Evolutionary conservation across 2,329 filamentous ascomycete species (phyloP), one percentile per base, ranked within the genome.

Genomic region (Fusarium domesticum): DNA sequence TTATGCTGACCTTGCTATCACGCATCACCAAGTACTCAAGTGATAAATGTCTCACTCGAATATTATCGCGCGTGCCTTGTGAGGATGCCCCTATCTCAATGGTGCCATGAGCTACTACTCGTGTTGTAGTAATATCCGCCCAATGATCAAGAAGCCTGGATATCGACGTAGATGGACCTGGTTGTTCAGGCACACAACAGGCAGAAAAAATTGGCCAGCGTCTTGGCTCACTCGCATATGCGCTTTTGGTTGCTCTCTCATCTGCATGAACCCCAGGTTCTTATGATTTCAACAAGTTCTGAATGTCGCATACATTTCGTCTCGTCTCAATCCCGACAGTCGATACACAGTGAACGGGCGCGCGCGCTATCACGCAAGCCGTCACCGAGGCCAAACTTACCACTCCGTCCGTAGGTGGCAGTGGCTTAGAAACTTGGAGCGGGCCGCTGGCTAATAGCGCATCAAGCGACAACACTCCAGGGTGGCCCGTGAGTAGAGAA

Each of bases 371-470:
- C 39, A 35, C 49, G 47, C 51, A 40, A 54, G 33, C 46, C 46
- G 53, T 43, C 44, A 41, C 32, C 46, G 18, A 56, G 42, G 23
- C 23, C 23, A 28, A 28, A 35, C n/a, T n/a, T n/a, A n/a, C n/a
- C n/a, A n/a, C n/a, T n/a, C n/a, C n/a, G 58, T 48, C 44, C 55
- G 50, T 37, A 48, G 48, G 42, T 39, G 35, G 42, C 39, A 25
- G 36, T 36, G 18, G 40, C 42, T 38, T 39, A 36, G 35, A 31
- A 42, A 37, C 50, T 41, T 49, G 34, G 48, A 42, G 48, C 57
- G 55, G 53, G 43, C 57, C 53, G 53, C 45, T 45, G 40, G 39
- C 40, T 56, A 56, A 51, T 37, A 54, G 42, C 40, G 39, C 53
- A 53, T 52, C 54, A 52, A 45, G 34, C 43, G 56, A 56, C 47